Conservation (phyloP, 805 yeast species). For the Saturnispora sanitii region DNA sequence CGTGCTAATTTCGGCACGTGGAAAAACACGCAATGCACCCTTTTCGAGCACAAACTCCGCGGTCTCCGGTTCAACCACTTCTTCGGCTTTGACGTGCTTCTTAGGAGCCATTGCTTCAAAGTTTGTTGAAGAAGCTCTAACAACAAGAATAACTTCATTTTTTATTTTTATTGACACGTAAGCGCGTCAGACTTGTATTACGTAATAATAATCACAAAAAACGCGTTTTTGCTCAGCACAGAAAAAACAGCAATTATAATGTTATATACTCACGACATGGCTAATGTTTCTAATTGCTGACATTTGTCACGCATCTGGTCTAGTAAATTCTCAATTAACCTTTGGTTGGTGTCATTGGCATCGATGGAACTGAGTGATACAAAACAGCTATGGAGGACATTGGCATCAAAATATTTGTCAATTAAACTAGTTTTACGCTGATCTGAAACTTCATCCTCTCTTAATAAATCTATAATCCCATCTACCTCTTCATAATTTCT, state of each 20-base stretch:
- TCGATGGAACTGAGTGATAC: slow-evolving; percentile 45
- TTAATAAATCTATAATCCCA: slow-evolving; percentile 12
- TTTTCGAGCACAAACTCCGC: slow-evolving; percentile 37
- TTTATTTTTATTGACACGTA: slow-evolving; percentile 1
- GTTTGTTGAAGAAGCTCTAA: background rate
- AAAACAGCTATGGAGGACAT: slow-evolving; percentile 46
- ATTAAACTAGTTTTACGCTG: background rate
- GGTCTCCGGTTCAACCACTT: slow-evolving; percentile 17
- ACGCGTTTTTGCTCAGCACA: background rate
- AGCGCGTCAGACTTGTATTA: slow-evolving; percentile 6
- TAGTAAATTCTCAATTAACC: slow-evolving; percentile 45
- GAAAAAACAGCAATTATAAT: too few species aligned
- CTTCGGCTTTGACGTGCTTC: slow-evolving; percentile 11
- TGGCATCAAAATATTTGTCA: slow-evolving; percentile 12
- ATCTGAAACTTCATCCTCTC: background rate
- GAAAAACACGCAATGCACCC: slow-evolving; percentile 46
- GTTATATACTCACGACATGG: too few species aligned
- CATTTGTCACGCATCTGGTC: slow-evolving; percentile 22
- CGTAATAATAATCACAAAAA: background rate
- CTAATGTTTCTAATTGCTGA: background rate
- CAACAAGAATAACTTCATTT: background rate
- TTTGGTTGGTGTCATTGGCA: slow-evolving; percentile 46
- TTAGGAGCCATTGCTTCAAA: slow-evolving; percentile 18
- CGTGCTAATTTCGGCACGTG: slow-evolving; percentile 42
- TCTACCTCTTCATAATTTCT: slow-evolving; percentile 20